Evolutionary conservation across 2,329 filamentous ascomycete species (phyloP).

Genomic region (Exophiala sp.): DNA sequence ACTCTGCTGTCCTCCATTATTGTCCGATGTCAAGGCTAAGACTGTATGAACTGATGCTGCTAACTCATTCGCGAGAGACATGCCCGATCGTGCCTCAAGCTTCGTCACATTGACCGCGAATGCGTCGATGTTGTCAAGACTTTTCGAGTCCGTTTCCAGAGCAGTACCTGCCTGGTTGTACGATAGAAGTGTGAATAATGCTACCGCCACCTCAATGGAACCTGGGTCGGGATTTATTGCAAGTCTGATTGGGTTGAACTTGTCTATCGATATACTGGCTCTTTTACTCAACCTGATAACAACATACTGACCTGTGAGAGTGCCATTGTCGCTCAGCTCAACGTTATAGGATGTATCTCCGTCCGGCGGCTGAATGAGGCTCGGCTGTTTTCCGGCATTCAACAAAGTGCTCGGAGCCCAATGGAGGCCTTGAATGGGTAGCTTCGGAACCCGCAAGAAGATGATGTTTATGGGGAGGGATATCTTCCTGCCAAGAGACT

Average conservation of each 20-base stretch:
- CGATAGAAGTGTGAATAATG: not conserved
- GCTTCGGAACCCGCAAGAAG: slow-evolving; percentile 1
- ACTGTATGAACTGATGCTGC: not conserved
- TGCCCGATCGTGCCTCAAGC: not conserved
- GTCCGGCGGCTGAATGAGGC: not conserved
- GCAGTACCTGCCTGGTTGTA: not conserved
- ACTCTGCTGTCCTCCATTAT: not conserved
- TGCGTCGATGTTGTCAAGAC: slow-evolving; percentile 4
- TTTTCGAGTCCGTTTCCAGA: not conserved
- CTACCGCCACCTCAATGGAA: not conserved
- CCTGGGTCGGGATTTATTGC: slow-evolving; percentile 1
- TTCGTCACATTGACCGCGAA: slow-evolving; percentile 13
- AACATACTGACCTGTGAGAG: slow-evolving; percentile 3
- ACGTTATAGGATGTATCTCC: not conserved
- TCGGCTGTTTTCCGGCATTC: slow-evolving; percentile 3
- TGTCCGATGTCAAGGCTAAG: not conserved
- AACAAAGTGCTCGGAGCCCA: slow-evolving; percentile 10
- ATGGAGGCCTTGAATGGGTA: slow-evolving; percentile 3
- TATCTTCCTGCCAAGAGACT: slow-evolving; percentile 1
- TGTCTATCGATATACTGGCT: not conserved
- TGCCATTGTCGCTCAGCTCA: slow-evolving; percentile 2
- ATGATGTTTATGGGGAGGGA: slow-evolving; percentile 8
- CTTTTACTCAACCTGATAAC: slow-evolving; percentile 1
- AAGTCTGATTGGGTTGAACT: slow-evolving; percentile 4
- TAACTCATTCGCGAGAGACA: slow-evolving; percentile 1